phyloP scores from a whole-genome alignment of 129 eudicot genomes.

The Helichrysum umbraculigerum region DNA sequence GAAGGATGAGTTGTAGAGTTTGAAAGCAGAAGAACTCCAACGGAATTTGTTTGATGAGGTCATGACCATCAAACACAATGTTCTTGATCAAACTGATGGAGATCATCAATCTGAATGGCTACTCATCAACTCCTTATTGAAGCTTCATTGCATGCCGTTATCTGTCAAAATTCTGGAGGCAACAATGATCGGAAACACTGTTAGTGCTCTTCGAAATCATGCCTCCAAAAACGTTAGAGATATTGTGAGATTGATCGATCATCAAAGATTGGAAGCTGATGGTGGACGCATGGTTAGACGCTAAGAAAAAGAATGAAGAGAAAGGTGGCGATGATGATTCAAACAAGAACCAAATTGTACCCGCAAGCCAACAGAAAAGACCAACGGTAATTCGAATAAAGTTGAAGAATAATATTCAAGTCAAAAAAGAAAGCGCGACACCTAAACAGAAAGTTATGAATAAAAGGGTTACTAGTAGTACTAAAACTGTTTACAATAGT shows the following conservation, averaged over 20 bases:
- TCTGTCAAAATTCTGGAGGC: neutral
- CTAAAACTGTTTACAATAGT: too few species aligned
- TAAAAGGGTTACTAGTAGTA: too few species aligned
- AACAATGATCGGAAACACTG: conserved; percentile 9
- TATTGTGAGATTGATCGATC: neutral
- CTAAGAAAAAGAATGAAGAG: too few species aligned
- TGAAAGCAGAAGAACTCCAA: too few species aligned
- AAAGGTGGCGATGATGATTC: too few species aligned
- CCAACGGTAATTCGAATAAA: too few species aligned
- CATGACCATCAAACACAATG: neutral
- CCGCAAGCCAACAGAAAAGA: too few species aligned
- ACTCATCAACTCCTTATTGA: neutral
- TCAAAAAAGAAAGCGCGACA: too few species aligned
- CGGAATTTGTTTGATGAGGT: neutral
- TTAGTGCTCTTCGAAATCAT: neutral
- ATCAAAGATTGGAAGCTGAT: neutral
- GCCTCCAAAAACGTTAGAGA: neutral
- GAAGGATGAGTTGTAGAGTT: neutral
- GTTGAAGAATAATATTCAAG: too few species aligned
- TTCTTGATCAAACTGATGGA: neutral
- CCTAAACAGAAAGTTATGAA: too few species aligned
- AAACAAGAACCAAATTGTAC: too few species aligned
- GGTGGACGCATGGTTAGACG: neutral
- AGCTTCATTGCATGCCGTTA: neutral
- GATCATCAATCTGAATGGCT: neutral